Conservation (phyloP, 2,329 filamentous ascomycete species). For the Cytospora leucostoma region DNA sequence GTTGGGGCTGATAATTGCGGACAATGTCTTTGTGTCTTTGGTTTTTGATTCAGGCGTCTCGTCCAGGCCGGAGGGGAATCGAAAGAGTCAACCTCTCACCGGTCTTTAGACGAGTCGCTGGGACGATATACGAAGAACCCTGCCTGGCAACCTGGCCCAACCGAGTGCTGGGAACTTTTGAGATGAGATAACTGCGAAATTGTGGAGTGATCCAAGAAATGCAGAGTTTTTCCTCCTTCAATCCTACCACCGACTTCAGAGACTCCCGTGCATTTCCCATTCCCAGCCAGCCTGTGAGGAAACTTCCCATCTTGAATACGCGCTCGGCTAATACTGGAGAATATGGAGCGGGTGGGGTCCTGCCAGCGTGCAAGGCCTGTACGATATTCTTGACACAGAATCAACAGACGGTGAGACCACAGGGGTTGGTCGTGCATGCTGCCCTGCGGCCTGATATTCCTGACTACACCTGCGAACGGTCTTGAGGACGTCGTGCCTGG, state of each 20-base stretch:
- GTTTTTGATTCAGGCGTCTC: neutral
- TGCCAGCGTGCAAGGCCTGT: conserved; percentile 22
- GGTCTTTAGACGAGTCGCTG: neutral
- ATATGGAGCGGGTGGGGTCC: conserved; percentile 19
- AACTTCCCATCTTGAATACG: conserved; percentile 20
- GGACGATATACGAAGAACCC: conserved; percentile 21
- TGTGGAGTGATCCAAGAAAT: conserved; percentile 21
- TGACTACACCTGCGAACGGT: conserved; percentile 7
- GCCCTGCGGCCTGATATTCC: conserved; percentile 18
- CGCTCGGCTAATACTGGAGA: conserved; percentile 25
- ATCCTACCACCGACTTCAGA: conserved; percentile 10
- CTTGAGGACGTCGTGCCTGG: neutral
- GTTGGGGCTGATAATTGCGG: neutral
- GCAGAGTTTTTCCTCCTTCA: conserved; percentile 26
- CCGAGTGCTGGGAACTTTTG: conserved; percentile 21
- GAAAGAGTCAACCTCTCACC: neutral
- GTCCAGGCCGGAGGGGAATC: conserved; percentile 1
- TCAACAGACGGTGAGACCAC: conserved; percentile 25
- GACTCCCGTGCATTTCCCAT: conserved; percentile 5
- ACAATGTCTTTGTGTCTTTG: neutral
- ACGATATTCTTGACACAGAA: conserved; percentile 23
- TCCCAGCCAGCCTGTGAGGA: conserved; percentile 3
- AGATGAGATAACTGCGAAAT: conserved; percentile 13
- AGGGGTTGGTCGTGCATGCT: conserved; percentile 19
- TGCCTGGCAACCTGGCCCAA: neutral